A percentile compares a stretch with the other conserved stretches of the same genome.
These are phyloP conservation scores for Alternaria metachromatica DNA, from an alignment of 2,329 filamentous ascomycete species.

Conservation along the genomic window DNA sequence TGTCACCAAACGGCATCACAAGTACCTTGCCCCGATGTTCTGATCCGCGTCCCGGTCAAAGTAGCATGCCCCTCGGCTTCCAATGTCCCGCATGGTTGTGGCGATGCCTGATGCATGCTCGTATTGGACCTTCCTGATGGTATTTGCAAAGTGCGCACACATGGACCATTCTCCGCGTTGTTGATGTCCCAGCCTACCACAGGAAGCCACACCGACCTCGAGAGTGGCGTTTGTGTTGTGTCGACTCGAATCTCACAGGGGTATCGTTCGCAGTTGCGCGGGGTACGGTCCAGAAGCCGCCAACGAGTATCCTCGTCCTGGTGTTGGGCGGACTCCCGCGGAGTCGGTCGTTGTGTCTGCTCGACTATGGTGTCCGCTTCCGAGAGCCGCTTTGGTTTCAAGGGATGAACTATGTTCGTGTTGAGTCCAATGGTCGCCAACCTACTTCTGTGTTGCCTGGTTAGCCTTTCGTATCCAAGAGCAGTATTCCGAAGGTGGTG, in stretches of 20 bases:
- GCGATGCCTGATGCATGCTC: background rate
- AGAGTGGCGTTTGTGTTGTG: background rate
- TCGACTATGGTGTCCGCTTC: background rate
- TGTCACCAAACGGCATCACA: constrained; percentile 7
- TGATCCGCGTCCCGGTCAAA: constrained; percentile 13
- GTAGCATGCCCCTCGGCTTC: background rate
- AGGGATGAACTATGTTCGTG: background rate
- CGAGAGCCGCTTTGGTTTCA: background rate
- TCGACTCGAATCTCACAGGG: background rate
- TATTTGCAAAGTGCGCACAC: background rate
- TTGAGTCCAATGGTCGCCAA: background rate
- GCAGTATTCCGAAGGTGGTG: background rate
- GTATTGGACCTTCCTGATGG: background rate
- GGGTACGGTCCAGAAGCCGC: background rate
- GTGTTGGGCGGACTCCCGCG: background rate
- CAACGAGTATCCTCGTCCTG: background rate
- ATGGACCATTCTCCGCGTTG: background rate
- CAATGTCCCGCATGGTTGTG: background rate
- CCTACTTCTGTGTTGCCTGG: background rate
- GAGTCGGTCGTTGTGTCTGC: background rate
- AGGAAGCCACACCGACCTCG: background rate
- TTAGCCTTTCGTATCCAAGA: background rate
- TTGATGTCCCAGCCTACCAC: background rate
- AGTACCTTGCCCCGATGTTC: constrained; percentile 18
- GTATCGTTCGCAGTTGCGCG: background rate